These are phyloP conservation scores for Dryas octopetala DNA, from an alignment of 306 rosid species.

Conservation along the genomic window DNA sequence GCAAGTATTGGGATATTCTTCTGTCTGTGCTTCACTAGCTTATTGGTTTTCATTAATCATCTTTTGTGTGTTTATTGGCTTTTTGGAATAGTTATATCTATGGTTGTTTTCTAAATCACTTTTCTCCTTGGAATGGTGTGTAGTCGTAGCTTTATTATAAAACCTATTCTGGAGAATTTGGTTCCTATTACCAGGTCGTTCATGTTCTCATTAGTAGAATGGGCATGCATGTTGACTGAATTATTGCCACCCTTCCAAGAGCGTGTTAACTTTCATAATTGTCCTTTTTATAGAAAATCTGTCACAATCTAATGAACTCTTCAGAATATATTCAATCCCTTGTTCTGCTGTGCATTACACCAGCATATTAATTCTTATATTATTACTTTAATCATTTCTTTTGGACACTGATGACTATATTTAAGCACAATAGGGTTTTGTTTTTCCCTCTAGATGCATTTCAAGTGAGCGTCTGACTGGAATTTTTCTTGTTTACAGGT, in stretches of 20 bases:
- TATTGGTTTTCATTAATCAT: background rate
- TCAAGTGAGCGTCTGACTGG: conserved; percentile 22
- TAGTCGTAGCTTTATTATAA: background rate
- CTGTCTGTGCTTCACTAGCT: background rate
- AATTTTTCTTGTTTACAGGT: conserved; percentile 44
- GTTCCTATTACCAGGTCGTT: conserved; percentile 5
- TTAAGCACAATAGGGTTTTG: background rate
- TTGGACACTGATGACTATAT: no score
- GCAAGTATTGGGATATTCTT: conserved; percentile 7
- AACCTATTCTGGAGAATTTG: background rate
- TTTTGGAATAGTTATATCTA: background rate
- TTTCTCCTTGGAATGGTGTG: background rate
- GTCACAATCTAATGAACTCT: background rate
- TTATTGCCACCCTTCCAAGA: background rate
- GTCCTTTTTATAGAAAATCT: background rate
- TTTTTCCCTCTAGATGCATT: background rate
- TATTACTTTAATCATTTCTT: background rate
- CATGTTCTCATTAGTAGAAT: background rate
- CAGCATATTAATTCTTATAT: background rate
- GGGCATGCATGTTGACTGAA: background rate
- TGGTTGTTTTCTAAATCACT: background rate
- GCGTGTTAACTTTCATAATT: background rate
- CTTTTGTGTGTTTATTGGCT: background rate
- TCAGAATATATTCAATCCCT: background rate
- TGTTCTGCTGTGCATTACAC: background rate